Evolutionary conservation across 2,329 filamentous ascomycete genomes (phyloP).

Genomic region (Coniella lustricola): DNA sequence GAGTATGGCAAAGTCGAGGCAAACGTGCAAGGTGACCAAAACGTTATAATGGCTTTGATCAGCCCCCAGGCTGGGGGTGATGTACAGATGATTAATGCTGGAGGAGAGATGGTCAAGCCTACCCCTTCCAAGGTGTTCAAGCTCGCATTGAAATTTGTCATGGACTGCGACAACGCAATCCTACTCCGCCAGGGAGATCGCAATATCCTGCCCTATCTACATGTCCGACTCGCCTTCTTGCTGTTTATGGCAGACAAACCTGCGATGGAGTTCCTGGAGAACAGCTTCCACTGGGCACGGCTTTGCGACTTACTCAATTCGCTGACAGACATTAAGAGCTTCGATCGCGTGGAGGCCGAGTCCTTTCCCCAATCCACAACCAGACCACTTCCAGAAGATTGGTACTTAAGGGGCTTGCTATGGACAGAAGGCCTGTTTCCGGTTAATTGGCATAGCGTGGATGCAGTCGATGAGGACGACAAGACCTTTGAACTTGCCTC

Average conservation of each 20-base stretch:
- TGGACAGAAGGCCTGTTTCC: constrained; percentile 56
- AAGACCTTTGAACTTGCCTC: constrained; percentile 55
- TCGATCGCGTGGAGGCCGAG: constrained; percentile 31
- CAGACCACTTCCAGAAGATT: constrained; percentile 62
- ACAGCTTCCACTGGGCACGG: constrained; percentile 31
- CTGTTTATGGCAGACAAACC: constrained; percentile 33
- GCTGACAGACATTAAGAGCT: constrained; percentile 18
- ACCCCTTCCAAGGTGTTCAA: constrained; percentile 23
- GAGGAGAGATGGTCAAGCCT: neutral
- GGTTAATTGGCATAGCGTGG: constrained; percentile 47
- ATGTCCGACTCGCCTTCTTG: constrained; percentile 56
- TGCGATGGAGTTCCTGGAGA: constrained; percentile 38
- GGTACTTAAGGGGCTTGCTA: constrained; percentile 54
- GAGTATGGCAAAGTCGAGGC: constrained; percentile 38
- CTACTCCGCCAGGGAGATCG: constrained; percentile 47
- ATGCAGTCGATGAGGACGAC: constrained; percentile 60
- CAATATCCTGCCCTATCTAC: constrained; percentile 55
- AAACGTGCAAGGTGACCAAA: constrained; percentile 20
- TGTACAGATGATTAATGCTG: constrained; percentile 2
- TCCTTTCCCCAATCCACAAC: constrained; percentile 43
- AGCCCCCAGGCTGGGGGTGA: constrained; percentile 1
- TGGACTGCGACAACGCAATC: constrained; percentile 38
- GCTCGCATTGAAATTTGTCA: constrained; percentile 34
- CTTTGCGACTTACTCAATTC: constrained; percentile 33
- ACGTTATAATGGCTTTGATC: constrained; percentile 37